Base-by-base conservation (phyloP, 768 basidiomycete genomes). In the Erythrobasidium yunnanense region DNA sequence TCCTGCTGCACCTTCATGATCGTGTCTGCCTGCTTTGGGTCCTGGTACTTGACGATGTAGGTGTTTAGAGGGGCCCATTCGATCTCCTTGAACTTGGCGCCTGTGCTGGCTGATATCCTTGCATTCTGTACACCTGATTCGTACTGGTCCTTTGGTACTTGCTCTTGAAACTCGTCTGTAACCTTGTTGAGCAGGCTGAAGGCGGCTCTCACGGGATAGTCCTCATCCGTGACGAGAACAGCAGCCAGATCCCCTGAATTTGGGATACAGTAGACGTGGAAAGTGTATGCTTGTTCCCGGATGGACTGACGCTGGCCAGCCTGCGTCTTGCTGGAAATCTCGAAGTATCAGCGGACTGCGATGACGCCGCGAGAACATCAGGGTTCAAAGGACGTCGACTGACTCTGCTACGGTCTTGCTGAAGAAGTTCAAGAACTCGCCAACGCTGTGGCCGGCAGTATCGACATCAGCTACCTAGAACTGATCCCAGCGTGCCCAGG, bases 1-100 rank as follows among this genome's bases (percentile, higher is more conserved):
- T 99, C 95, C 74, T 90, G 87, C 77, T 99, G 95, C 13, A 99
- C 95, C 70, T 86, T 83, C 92, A 97, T 93, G 74, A 99, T 96
- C 20, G 88, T 86, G 78, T 99, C 93, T 4, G 93, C 93, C 78
- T 96, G 90, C 70, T 84, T 82, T 8, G 93, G 93, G 77, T 99
- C 93, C 78, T 99, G 93, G 75, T 95, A 97, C 77, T 90, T 93
- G 75, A 83, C 79, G 46, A 96, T 77, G 75, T 90, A 96, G 4
- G 79, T 81, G 49, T 83, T 80, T 73, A 87, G 82, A 72, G 83
- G 85, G 50, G 84, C 85, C 81, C 86, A 96, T 53, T 82, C 84
- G 75, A 86, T 87, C 74, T 42, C 70, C 68, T 34, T 70, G 74
- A 27, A 76, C 73, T 66, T 68, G 4, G 84, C 74, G 49, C 68